A percentile compares a stretch with the other conserved stretches of the same genome.
Conservation (phyloP, 2,329 filamentous ascomycete genomes). For the Pyrenochaeta sp. region DNA sequence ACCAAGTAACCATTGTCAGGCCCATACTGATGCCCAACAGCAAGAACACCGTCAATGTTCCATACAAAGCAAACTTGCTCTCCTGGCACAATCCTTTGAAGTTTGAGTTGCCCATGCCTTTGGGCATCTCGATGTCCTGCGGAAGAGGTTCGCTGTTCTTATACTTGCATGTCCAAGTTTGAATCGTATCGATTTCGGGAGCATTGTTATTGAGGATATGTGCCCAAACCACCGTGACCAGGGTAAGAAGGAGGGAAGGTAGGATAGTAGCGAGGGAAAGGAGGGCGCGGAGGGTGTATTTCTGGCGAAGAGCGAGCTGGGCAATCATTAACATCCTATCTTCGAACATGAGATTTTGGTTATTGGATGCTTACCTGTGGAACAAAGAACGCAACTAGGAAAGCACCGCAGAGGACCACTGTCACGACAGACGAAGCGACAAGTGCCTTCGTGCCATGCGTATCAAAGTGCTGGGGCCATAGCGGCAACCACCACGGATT, state of each 20-base stretch:
- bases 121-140: slow-evolving; percentile 33
- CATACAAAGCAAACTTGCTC: slow-evolving; percentile 56
- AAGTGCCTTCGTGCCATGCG: slow-evolving; percentile 52
- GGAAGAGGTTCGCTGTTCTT: slow-evolving; percentile 34
- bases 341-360: neutral
- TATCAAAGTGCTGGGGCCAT: slow-evolving; percentile 59
- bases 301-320: slow-evolving; percentile 44
- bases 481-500: slow-evolving; percentile 60
- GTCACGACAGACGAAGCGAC: slow-evolving; percentile 51
- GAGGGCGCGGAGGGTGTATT: slow-evolving; percentile 51
- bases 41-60: slow-evolving; percentile 53
- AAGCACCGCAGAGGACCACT: slow-evolving; percentile 49
- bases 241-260: slow-evolving; percentile 49
- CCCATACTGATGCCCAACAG: slow-evolving; percentile 46
- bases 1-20: slow-evolving; percentile 46
- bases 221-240: slow-evolving; percentile 53
- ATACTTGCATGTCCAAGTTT: slow-evolving; percentile 53
- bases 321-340: slow-evolving; percentile 8
- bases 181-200: slow-evolving; percentile 48
- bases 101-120: slow-evolving; percentile 43
- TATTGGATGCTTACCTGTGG: slow-evolving; percentile 38
- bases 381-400: slow-evolving; percentile 45
- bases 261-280: slow-evolving; percentile 47
- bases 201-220: slow-evolving; percentile 48
- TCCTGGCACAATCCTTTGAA: slow-evolving; percentile 53